Conservation (phyloP, 192 early-diverging fungal genomes). For the Rhizophagus sp. region DNA sequence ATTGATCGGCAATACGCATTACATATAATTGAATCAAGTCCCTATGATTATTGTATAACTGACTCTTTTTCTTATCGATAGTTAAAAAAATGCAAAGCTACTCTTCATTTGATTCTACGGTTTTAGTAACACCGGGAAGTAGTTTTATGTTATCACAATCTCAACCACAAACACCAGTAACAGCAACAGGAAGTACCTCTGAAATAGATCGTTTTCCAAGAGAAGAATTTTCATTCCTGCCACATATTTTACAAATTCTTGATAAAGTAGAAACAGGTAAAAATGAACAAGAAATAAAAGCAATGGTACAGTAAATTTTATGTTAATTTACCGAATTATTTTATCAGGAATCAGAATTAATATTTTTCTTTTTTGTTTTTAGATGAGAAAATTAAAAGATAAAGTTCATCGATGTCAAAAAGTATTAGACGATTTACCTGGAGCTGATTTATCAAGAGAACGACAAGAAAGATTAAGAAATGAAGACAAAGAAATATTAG, state of each 20-base stretch:
- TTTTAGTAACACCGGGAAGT: background rate
- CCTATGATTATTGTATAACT: no score
- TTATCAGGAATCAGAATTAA: background rate
- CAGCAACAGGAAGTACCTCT: background rate
- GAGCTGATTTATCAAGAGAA: constrained; percentile 28
- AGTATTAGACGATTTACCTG: constrained; percentile 28
- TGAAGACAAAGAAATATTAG: constrained; percentile 25
- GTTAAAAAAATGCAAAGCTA: background rate
- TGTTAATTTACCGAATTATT: background rate
- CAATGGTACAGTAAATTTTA: background rate
- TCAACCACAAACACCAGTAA: background rate
- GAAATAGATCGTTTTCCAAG: constrained; percentile 15
- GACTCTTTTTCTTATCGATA: no score
- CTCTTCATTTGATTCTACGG: background rate
- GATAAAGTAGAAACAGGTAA: constrained; percentile 7
- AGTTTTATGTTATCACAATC: background rate
- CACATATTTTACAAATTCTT: constrained; percentile 14
- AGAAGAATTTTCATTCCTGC: constrained; percentile 17
- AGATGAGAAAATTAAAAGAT: constrained; percentile 23
- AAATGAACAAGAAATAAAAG: constrained; percentile 13
- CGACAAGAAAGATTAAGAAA: constrained; percentile 16
- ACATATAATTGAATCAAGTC: no score
- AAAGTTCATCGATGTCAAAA: constrained; percentile 26
- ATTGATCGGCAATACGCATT: no score
- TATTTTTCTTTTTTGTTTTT: background rate